A percentile compares a stretch with the other conserved stretches of the same genome.
phyloP scores from a whole-genome alignment of 257 asterid genomes.

The Leptodermis oblonga region DNA sequence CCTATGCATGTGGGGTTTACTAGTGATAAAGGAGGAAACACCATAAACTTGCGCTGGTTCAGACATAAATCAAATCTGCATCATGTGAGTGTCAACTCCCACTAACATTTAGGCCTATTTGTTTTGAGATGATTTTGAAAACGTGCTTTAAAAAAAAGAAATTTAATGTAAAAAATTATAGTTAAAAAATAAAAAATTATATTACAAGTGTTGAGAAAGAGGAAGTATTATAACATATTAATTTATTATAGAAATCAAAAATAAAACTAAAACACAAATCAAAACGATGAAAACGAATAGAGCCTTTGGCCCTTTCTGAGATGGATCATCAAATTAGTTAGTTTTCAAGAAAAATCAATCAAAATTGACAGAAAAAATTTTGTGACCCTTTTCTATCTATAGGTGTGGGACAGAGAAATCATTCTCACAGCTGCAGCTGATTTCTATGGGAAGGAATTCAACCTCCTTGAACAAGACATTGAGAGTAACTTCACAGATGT shows the following conservation, averaged over 20 bases:
- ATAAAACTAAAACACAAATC: too few species aligned
- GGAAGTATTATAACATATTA: too few species aligned
- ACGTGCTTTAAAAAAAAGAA: too few species aligned
- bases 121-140: too few species aligned
- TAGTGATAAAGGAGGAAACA: constrained; percentile 88
- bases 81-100: constrained; percentile 47
- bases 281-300: too few species aligned
- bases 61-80: constrained; percentile 89
- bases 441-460: constrained; percentile 64
- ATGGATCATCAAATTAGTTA: neutral
- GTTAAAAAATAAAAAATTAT: too few species aligned
- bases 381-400: neutral
- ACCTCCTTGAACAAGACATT: constrained; percentile 63
- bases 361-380: neutral
- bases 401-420: constrained; percentile 98
- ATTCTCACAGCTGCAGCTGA: constrained; percentile 84
- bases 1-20: constrained; percentile 94
- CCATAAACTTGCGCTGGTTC: constrained; percentile 80
- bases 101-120: neutral
- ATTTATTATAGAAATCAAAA: too few species aligned
- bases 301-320: too few species aligned
- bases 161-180: too few species aligned
- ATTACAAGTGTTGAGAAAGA: too few species aligned
- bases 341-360: neutral
- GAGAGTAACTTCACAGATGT: constrained; percentile 66